Base-by-base conservation (phyloP, 345 rosid genomes). In the Syzygium aromaticum region DNA sequence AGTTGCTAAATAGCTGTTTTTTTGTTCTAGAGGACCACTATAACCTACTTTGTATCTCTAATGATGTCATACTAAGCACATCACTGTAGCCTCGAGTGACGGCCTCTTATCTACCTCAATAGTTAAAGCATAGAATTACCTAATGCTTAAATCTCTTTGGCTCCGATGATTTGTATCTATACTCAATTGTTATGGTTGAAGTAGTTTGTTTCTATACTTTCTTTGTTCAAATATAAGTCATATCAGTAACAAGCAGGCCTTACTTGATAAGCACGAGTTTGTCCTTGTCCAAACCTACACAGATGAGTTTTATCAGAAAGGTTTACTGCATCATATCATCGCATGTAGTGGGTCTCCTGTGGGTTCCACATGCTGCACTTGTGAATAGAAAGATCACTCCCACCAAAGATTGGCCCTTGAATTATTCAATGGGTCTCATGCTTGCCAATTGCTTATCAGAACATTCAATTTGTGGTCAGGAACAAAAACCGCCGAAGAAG, bases 401-500 rank as follows among this genome's bases (percentile, higher is more conserved):
- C 49, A 19, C 80, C 38, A 4, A 73, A 73, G 25, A 73, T 7
- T 38, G 19, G 49, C 80, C 80, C 80, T 0, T 7, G 0, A 73
- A 11, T 73, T 9, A 0, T 73, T 2, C 25, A 73, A 38, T 38
- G 80, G 21, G 1, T 19, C 14, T 40, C 49, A 33, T 38, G 49
- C 15, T 9, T 73, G 49, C 82, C 82, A 19, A 21, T 73, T 73
- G 27, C 82, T 73, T 19, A 73, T 73, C 49, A 73, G 43, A 67
- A 30, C 78, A 30, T 67, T 22, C 49, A 38, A 73, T 73, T 67
- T 10, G 49, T 0, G 27, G 14, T 89, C 93, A 96, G 98, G 93
- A 92, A 64, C 84, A 90, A 54, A 40, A 67, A 80, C 54, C 91
- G 21, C 56, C 89, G 11, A 95, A 92, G 91, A 90, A 91, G 86